Conservation (phyloP, 2,329 filamentous ascomycete genomes). For the Leptodontidium sp. region DNA sequence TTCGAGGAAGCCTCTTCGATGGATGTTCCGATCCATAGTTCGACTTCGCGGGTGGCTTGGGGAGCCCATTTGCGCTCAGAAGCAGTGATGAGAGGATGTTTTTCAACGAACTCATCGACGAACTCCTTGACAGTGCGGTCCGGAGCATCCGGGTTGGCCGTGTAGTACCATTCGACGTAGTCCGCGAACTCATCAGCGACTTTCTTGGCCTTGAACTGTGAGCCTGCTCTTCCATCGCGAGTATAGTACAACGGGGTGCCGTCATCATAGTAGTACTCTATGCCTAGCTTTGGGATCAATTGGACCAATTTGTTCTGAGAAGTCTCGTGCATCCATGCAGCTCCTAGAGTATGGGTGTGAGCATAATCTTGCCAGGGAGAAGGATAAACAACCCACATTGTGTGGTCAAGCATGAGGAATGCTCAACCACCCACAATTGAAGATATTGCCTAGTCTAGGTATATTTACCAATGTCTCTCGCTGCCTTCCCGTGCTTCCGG, state of each 20-base stretch:
- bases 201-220: constrained; percentile 56
- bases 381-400: constrained; percentile 46
- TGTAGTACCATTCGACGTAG: constrained; percentile 52
- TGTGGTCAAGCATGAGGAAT: constrained; percentile 39
- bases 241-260: constrained; percentile 53
- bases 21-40: constrained; percentile 54
- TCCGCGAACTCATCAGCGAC: constrained; percentile 55
- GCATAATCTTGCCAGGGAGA: constrained; percentile 38
- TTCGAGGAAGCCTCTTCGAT: constrained; percentile 53
- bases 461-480: constrained; percentile 52
- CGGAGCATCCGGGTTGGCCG: constrained; percentile 51
- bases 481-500: constrained; percentile 47
- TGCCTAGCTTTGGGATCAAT: constrained; percentile 51
- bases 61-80: constrained; percentile 54
- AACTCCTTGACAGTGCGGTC: constrained; percentile 52
- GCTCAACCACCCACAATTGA: constrained; percentile 45
- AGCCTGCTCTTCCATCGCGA: constrained; percentile 51
- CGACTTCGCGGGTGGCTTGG: constrained; percentile 53
- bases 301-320: constrained; percentile 54
- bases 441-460: constrained; percentile 47
- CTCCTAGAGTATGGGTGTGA: constrained; percentile 46
- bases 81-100: constrained; percentile 52
- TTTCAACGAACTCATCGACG: constrained; percentile 50
- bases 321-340: constrained; percentile 56
- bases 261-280: constrained; percentile 56